Evolutionary conservation across 768 basidiomycete species (phyloP).

Genomic region (Amanita inopinata): DNA sequence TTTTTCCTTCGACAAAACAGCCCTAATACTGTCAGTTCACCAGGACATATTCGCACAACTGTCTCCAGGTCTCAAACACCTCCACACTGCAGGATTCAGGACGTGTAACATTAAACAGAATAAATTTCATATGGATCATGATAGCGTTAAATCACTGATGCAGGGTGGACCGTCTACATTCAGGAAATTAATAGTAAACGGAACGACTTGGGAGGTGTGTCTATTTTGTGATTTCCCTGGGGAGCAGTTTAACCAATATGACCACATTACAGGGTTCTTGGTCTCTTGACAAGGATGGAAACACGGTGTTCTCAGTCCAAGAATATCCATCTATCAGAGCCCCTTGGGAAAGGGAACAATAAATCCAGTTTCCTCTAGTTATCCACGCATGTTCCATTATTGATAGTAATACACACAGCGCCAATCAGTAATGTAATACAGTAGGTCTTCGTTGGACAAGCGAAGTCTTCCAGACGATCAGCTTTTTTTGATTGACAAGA

Average conservation of each 20-base stretch:
- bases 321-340: background rate
- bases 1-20: background rate
- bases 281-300: background rate
- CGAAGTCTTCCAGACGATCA: conserved; percentile 17
- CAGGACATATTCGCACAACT: conserved; percentile 19
- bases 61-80: conserved; percentile 11
- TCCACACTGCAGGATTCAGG: conserved; percentile 25
- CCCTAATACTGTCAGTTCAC: conserved; percentile 6
- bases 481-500: conserved; percentile 1
- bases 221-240: background rate
- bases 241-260: background rate
- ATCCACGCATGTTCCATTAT: too few relatives aligned
- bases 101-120: conserved; percentile 22
- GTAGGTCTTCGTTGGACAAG: conserved; percentile 21
- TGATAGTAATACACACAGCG: too few relatives aligned
- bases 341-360: conserved; percentile 8
- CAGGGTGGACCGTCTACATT: conserved; percentile 18
- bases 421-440: too few relatives aligned
- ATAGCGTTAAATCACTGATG: conserved; percentile 18
- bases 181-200: conserved; percentile 23
- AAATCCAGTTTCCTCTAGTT: too few relatives aligned
- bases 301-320: conserved; percentile 1
- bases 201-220: conserved; percentile 24
- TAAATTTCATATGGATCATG: conserved; percentile 14
- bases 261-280: conserved; percentile 3